phyloP scores from a whole-genome alignment of 164 flowering plant genomes.

The Vitis cinerea region DNA sequence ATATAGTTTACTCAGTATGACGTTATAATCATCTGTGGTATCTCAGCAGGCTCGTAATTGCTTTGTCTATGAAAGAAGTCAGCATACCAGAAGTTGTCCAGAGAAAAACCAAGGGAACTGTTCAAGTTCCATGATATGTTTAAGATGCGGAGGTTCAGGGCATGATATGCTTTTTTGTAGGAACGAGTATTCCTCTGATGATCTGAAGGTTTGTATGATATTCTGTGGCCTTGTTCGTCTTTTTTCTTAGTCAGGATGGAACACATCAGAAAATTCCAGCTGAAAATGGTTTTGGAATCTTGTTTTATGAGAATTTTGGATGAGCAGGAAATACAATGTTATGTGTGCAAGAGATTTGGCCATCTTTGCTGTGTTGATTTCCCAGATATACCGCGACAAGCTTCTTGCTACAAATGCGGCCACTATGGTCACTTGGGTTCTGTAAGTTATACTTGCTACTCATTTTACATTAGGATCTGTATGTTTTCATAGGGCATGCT shows the following conservation, averaged over 20 bases:
- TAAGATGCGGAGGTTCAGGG: conserved; percentile 49
- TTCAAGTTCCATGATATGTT: conserved; percentile 17
- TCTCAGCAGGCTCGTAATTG: conserved; percentile 12
- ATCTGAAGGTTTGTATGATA: conserved; percentile 30
- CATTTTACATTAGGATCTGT: neutral
- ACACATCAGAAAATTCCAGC: neutral
- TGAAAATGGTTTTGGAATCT: neutral
- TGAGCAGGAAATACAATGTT: conserved; percentile 33
- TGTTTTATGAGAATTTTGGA: neutral
- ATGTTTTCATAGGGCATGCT: neutral
- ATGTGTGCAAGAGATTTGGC: conserved; percentile 35
- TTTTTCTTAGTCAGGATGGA: neutral
- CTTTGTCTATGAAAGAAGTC: conserved; percentile 14
- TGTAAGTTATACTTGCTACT: conserved; percentile 10
- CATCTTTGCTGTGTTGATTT: conserved; percentile 36
- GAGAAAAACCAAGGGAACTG: conserved; percentile 1
- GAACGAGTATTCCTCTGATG: conserved; percentile 40
- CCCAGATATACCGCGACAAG: conserved; percentile 9
- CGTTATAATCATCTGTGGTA: neutral
- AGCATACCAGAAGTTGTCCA: conserved; percentile 21
- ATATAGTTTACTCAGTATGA: neutral
- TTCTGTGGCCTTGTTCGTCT: neutral
- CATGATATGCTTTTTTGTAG: conserved; percentile 59
- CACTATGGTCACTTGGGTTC: conserved; percentile 25
- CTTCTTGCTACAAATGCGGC: conserved; percentile 32